Evolutionary conservation across 768 basidiomycete genomes (phyloP).

Genomic region (Suillus clintonianus): DNA sequence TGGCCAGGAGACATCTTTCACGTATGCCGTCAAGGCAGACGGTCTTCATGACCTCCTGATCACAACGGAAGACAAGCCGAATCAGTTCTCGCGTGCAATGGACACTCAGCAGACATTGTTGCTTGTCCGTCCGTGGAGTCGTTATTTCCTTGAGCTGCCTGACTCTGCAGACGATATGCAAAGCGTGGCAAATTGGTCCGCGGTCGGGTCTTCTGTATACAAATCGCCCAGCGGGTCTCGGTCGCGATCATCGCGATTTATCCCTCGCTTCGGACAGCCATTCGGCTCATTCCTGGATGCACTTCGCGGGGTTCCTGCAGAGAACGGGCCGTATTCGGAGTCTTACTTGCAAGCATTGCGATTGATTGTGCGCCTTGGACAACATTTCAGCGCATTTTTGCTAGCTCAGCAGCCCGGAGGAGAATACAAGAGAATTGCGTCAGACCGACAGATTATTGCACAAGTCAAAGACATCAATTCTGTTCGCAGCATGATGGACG

Average conservation of each 20-base stretch:
- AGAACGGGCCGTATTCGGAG: background rate
- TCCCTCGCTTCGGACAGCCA: background rate
- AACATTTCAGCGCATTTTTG: slow-evolving; percentile 1
- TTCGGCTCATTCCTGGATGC: background rate
- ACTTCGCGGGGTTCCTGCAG: background rate
- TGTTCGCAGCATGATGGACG: background rate
- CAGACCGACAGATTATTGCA: background rate
- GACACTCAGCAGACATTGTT: background rate
- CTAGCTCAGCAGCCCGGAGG: background rate
- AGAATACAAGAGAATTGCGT: slow-evolving; percentile 6
- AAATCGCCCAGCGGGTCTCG: background rate
- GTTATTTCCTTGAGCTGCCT: background rate
- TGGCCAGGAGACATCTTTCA: background rate
- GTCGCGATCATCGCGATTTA: too few relatives aligned
- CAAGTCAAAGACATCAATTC: background rate
- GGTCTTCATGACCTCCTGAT: background rate
- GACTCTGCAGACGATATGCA: background rate
- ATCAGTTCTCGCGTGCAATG: background rate
- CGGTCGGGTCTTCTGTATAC: background rate
- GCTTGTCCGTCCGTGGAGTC: background rate
- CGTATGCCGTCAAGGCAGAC: background rate
- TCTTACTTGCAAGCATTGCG: background rate
- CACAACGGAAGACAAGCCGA: background rate
- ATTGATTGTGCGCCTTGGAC: background rate
- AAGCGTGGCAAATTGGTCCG: background rate